phyloP scores from a whole-genome alignment of 495 filamentous ascomycete species.

The Immersiella caudata region DNA sequence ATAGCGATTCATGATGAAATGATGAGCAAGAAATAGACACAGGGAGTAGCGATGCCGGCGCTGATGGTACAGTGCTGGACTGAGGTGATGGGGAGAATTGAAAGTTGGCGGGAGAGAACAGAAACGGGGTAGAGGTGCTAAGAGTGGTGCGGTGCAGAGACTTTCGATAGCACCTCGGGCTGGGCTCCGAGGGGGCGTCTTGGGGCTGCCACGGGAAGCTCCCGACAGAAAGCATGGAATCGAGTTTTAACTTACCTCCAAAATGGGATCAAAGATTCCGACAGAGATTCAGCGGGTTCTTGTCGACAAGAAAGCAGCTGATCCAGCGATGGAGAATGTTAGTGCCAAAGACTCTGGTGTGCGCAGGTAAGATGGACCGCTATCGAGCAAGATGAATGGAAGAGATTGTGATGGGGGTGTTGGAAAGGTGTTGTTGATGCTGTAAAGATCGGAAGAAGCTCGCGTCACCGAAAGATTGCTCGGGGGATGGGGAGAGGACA shows the following conservation, averaged over 20 bases:
- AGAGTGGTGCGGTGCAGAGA: background rate
- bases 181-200: background rate
- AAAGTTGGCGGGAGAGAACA: background rate
- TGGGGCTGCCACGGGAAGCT: background rate
- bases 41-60: background rate
- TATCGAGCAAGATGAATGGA: conserved; percentile 58
- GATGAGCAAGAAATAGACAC: background rate
- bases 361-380: conserved; percentile 52
- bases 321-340: conserved; percentile 38
- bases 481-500: background rate
- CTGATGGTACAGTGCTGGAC: background rate
- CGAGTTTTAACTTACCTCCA: conserved; percentile 32
- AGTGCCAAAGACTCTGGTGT: conserved; percentile 54
- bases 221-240: background rate
- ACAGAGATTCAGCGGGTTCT: conserved; percentile 15
- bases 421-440: conserved; percentile 51
- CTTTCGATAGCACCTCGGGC: background rate
- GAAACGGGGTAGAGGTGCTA: background rate
- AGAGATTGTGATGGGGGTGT: conserved; percentile 44
- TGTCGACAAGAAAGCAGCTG: conserved; percentile 32
- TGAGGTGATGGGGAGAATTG: background rate
- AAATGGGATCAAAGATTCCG: conserved; percentile 23
- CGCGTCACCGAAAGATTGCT: conserved; percentile 42
- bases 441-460: conserved; percentile 55
- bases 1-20: too few species aligned